A percentile compares a stretch with the other conserved stretches of the same genome.
Conservation (phyloP, 129 eudicot species). For the Silybum marianum region DNA sequence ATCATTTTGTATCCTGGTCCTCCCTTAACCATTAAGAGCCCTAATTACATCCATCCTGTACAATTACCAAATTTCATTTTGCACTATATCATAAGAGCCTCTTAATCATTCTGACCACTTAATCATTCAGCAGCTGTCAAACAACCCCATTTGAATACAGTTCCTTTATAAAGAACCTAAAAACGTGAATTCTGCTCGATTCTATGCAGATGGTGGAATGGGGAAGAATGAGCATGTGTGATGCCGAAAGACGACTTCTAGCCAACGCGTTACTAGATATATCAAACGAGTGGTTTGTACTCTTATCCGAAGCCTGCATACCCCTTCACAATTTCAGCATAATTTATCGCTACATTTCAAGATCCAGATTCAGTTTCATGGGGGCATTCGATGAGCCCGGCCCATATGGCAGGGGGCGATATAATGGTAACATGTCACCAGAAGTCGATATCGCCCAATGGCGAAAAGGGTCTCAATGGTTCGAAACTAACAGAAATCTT, state of each 20-base stretch:
- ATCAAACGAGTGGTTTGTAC: slow-evolving; percentile 81
- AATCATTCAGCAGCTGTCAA: too few species aligned
- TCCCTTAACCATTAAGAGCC: too few species aligned
- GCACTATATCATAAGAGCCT: too few species aligned
- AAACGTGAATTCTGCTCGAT: background rate
- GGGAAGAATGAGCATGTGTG: slow-evolving; percentile 90
- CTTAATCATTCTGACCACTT: too few species aligned
- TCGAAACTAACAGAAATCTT: slow-evolving; percentile 65
- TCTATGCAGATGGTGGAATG: slow-evolving; percentile 64
- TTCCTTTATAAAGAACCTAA: background rate
- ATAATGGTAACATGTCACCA: slow-evolving; percentile 60
- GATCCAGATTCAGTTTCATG: slow-evolving; percentile 60
- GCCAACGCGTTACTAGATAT: slow-evolving; percentile 85
- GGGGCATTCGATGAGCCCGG: slow-evolving; percentile 72
- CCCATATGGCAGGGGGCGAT: slow-evolving; percentile 81
- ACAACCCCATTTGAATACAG: too few species aligned
- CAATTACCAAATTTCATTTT: too few species aligned
- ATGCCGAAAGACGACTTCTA: slow-evolving; percentile 81
- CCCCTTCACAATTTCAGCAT: slow-evolving; percentile 73
- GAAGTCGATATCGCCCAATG: slow-evolving; percentile 63
- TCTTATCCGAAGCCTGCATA: slow-evolving; percentile 85
- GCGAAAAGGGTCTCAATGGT: slow-evolving; percentile 99
- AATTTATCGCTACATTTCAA: slow-evolving; percentile 59
- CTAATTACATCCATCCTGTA: too few species aligned
- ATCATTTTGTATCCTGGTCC: too few species aligned